Conservation (phyloP, 306 rosid species). For the Pachyrhizus erosus region DNA sequence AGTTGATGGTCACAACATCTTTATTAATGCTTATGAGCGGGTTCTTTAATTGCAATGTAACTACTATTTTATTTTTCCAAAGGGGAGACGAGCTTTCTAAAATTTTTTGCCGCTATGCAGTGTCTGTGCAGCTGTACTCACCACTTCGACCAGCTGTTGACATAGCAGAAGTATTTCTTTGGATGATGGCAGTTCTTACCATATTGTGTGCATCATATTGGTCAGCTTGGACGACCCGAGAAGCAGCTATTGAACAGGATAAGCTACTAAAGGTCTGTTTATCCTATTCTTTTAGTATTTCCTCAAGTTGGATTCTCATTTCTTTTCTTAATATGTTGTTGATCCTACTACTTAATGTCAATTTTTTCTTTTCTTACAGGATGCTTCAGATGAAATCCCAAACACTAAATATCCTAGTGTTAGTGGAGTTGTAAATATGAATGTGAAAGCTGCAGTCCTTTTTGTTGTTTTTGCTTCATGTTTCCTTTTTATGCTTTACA, state of each 20-base stretch:
- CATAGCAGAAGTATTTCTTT: slow-evolving; percentile 91
- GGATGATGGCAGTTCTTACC: slow-evolving; percentile 96
- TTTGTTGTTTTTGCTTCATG: slow-evolving; percentile 87
- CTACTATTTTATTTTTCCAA: not conserved
- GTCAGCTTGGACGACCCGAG: slow-evolving; percentile 92
- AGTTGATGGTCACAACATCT: not conserved
- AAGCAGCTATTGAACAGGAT: slow-evolving; percentile 77
- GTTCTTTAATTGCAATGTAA: slow-evolving; percentile 1
- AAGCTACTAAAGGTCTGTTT: slow-evolving; percentile 71
- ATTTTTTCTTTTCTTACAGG: slow-evolving; percentile 56
- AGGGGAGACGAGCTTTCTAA: not conserved
- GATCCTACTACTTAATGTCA: slow-evolving; percentile 20
- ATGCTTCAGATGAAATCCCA: slow-evolving; percentile 67
- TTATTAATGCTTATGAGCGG: not conserved
- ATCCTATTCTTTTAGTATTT: slow-evolving; percentile 29
- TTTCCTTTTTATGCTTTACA: slow-evolving; percentile 79
- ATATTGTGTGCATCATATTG: slow-evolving; percentile 93
- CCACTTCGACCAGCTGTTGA: slow-evolving; percentile 84
- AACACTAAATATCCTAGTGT: slow-evolving; percentile 46
- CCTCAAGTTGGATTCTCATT: slow-evolving; percentile 4
- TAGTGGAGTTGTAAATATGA: slow-evolving; percentile 76
- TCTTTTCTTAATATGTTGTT: slow-evolving; percentile 10
- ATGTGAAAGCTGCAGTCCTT: slow-evolving; percentile 71
- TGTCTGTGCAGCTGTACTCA: slow-evolving; percentile 92
- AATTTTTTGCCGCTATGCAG: slow-evolving; percentile 53